Evolutionary conservation across 192 early-diverging fungal species (phyloP), one percentile per base, ranked within the genome.

Genomic region (Diversispora eburnea): DNA sequence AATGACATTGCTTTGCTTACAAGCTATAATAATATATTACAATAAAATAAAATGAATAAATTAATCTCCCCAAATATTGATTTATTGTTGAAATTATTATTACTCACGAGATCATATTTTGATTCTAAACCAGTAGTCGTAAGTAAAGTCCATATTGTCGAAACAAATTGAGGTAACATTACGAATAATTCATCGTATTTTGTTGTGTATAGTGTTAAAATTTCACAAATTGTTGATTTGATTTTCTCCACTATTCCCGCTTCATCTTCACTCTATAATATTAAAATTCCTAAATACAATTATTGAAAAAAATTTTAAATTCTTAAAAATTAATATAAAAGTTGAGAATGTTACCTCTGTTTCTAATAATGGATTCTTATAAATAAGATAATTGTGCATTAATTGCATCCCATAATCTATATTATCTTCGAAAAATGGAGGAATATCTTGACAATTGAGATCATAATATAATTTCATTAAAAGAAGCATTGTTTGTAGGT

Each of bases 341-440:
- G 25, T 10, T 19, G 22, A n/a, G 45, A 10, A 2, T 56, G 72
- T 82, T 75, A 91, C 90, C 8, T 85, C 84, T 15, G 82, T 82
- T 54, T 78, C 84, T 6, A 96, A 82, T 45, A 87, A 61, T 8
- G 93, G 89, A 78, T 95, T 95, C 3, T 73, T 78, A 80, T 95
- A 96, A 33, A 77, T 77, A 75, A 99, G 77, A 72, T 98, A 99
- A 78, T 95, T 95, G 79, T 90, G 89, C 74, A 98, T 88, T 10
- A 95, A 76, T 17, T 78, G 69, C 92, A 98, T 90, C 63, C 94
- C 97, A 72, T 83, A 77, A 10, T 77, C 80, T 81, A 94, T 88
- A 78, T 98, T 87, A 79, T 97, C 95, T 76, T 98, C 96, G 70
- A 98, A 98, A 78, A 94, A 98, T 76, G 95, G 93, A 13, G 98